Conservation (phyloP, 371 early-diverging fungal genomes). For the Actinomortierella wolfii region DNA sequence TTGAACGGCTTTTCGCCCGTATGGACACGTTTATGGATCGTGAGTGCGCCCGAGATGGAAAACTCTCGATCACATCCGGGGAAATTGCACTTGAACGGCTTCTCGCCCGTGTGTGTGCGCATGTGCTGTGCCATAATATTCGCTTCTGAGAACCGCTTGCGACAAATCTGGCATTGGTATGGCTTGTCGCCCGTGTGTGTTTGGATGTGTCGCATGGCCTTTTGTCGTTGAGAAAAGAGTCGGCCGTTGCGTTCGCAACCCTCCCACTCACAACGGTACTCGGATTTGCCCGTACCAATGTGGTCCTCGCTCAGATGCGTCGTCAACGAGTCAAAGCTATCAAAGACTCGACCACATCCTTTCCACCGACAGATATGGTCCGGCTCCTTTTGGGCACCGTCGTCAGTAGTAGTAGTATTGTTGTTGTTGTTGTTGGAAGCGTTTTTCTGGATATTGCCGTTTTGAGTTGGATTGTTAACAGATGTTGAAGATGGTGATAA, state of each 20-base stretch:
- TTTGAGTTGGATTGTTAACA: no score
- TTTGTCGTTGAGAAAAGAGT: constrained; percentile 77
- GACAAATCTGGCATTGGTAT: constrained; percentile 77
- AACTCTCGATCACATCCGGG: constrained; percentile 74
- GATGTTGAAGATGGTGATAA: no score
- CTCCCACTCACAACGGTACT: constrained; percentile 84
- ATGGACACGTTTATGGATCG: constrained; percentile 70
- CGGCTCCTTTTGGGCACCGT: constrained; percentile 25
- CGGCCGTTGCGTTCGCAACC: constrained; percentile 72
- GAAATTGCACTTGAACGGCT: constrained; percentile 80
- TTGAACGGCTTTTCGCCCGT: constrained; percentile 78
- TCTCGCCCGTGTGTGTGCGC: constrained; percentile 87
- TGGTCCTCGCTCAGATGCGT: constrained; percentile 78
- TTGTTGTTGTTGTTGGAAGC: constrained; percentile 23
- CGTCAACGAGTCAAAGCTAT: constrained; percentile 69
- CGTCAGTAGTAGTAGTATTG: neutral
- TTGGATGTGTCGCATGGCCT: constrained; percentile 86
- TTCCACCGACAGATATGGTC: constrained; percentile 68
- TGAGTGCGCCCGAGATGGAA: constrained; percentile 72
- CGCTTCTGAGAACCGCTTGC: constrained; percentile 82
- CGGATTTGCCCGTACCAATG: constrained; percentile 69
- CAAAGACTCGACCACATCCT: constrained; percentile 57
- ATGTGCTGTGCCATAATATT: constrained; percentile 83
- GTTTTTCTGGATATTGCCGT: no score
- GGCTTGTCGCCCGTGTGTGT: constrained; percentile 89